Conservation (phyloP, 139 green algal species). For the Medakamo hakoo region DNA sequence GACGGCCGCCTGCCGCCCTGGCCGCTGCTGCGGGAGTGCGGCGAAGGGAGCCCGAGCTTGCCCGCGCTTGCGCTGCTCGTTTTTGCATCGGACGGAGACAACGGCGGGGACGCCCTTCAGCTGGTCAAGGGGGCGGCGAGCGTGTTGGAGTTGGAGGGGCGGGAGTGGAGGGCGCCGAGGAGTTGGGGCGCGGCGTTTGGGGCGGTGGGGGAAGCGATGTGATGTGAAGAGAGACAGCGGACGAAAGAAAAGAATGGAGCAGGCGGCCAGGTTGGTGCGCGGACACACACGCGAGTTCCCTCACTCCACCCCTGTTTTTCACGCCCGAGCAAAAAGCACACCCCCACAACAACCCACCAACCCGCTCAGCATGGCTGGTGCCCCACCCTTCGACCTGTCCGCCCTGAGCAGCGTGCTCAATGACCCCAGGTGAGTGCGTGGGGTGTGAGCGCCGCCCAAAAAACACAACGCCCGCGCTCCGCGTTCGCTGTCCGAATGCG, state of each 20-base stretch:
- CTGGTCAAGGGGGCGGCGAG: neutral
- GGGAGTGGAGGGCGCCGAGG: neutral
- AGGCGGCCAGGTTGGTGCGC: too few species aligned
- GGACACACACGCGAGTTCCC: too few species aligned
- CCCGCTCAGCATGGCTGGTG: constrained; percentile 15
- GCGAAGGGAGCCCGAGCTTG: neutral
- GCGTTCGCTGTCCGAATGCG: too few species aligned
- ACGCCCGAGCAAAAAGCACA: too few species aligned
- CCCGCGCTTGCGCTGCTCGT: neutral
- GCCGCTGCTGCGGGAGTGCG: neutral
- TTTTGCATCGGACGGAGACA: neutral
- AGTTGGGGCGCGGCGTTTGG: neutral
- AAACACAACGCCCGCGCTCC: too few species aligned
- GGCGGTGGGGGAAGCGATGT: neutral
- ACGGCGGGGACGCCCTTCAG: neutral
- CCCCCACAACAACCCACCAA: neutral
- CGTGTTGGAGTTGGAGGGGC: neutral
- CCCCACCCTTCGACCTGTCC: constrained; percentile 35
- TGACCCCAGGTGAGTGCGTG: too few species aligned
- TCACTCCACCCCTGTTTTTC: too few species aligned
- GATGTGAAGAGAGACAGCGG: neutral
- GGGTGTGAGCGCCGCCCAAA: too few species aligned
- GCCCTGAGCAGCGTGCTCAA: constrained; percentile 42
- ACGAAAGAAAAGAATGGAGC: too few species aligned
- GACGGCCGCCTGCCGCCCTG: neutral